Base-by-base conservation (phyloP, 208 protist species). In the Crithidia brevicula region DNA sequence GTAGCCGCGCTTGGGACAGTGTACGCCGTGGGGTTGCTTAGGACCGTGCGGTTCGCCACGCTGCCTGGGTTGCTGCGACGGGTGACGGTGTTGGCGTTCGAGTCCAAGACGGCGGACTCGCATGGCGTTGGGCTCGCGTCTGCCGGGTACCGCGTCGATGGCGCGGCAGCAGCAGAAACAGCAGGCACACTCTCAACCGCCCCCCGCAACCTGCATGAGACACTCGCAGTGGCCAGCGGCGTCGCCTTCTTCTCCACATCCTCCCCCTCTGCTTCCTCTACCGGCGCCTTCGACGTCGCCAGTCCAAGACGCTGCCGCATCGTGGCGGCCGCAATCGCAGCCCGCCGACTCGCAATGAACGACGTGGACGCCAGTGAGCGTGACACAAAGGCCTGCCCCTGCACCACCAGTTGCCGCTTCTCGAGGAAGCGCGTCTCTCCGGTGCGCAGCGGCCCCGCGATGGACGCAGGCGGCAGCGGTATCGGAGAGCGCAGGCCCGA, bases 341-440 rank as follows among this genome's bases (percentile, higher is more conserved):
- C 71, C 4, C 81, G 76, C 9, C 81, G 77, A 30, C 68, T 58
- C 16, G 64, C 78, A 25, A 87, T 70, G 46, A 84, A 83, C 16
- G 40, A 33, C 22, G 50, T 72, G 9, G 82, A 74, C 10, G 82
- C 74, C 10, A 85, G 66, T 7, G 82, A 88, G 22, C 70, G 67
- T 11, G 76, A 74, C 23, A 74, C 67, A 42, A 88, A 85, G 11
- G 73, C 60, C 34, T 27, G 46, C 7, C 49, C 43, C 18, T 54
- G 69, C 22, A 67, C 30, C 18, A 74, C 27, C 8, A 86, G 45
- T 46, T 77, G 68, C 10, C 62, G 49, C 47, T 77, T 77, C 36
- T 82, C 75, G 1, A 86, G 64, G 30, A 74, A 75, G 45, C 74
- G 74, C 27, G 8, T 13, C 62, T 85, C 79, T 25, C 77, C 74